Evolutionary conservation across 768 basidiomycete species (phyloP).

Genomic region (Dictyophora rubrovolvata): DNA sequence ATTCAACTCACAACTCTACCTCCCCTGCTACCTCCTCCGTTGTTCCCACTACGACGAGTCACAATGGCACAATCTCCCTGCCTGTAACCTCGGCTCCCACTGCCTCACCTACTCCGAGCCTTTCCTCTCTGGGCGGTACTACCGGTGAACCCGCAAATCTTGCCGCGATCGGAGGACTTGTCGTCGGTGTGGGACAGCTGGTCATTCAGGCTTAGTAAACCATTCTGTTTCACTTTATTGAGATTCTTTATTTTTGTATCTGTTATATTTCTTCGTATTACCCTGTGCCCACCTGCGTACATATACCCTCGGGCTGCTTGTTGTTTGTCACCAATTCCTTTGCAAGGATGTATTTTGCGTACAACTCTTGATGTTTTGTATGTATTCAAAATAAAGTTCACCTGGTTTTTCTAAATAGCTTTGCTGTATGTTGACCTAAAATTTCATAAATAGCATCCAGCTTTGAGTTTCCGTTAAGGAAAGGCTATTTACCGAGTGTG

Average conservation of each 20-base stretch:
- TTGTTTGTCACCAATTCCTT: neutral
- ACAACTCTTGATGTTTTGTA: neutral
- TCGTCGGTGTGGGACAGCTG: neutral
- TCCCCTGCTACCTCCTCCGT: constrained; percentile 10
- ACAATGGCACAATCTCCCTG: neutral
- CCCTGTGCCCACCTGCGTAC: neutral
- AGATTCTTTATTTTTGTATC: neutral
- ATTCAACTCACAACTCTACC: constrained; percentile 5
- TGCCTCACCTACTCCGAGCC: neutral
- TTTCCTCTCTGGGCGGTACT: neutral
- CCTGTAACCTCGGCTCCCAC: neutral
- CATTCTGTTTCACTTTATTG: neutral
- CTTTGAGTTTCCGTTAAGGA: too few relatives aligned
- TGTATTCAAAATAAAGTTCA: neutral
- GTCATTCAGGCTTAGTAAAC: neutral
- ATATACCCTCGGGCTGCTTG: neutral
- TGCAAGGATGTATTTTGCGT: neutral
- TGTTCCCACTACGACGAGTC: constrained; percentile 10
- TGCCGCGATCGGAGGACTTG: neutral
- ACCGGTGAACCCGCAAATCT: neutral
- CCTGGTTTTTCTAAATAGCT: neutral
- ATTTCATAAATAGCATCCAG: too few relatives aligned
- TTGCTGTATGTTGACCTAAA: too few relatives aligned
- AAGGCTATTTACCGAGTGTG: too few relatives aligned
- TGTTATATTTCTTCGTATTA: neutral